Evolutionary conservation across 805 yeast genomes (phyloP), one percentile per base, ranked within the genome.

Genomic region (Nakazawaea wyomingensis): DNA sequence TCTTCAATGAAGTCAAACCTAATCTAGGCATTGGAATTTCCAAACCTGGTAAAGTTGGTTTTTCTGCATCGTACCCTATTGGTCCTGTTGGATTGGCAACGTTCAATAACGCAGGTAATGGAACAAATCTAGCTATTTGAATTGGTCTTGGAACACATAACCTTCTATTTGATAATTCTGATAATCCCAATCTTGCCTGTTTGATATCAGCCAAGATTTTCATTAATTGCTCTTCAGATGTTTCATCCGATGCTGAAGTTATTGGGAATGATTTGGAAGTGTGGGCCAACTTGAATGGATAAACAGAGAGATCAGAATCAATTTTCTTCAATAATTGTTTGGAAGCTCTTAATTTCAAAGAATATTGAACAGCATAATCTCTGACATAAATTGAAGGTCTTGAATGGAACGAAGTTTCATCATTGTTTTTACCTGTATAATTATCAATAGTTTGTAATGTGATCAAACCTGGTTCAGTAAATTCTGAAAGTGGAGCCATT

Each of bases 261-360:
- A 82, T 61, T 43, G 90, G 90, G 73, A 82, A 82, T 32, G 62
- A 54, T 19, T 71, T 68, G 13, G 87, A 74, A 37, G 86, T 66
- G 64, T 86, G 83, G 30, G 88, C 72, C 52, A 90, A 72, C 64
- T 88, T 91, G 72, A 91, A 87, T 45, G 99, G 98, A 63, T 78
- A 91, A 27, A 93, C 98, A 21, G 96, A 85, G 52, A 77, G 71
- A 37, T 75, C 68, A 52, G 75, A 78, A 63, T 89, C 96, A 51
- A 87, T 76, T 47, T 75, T 75, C 27, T 78, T 70, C 51, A 90
- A 70, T 44, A 89, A 70, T 48, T 72, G 74, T 61, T 96, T 78
- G 8, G 96, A 73, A 19, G 86, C 71, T 58, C 76, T 81, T 54
- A 91, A 69, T 57, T 82, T 88, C 57, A 91, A 74, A 46, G 77